A percentile compares a stretch with the other conserved stretches of the same genome.
phyloP scores from a whole-genome alignment of 495 filamentous ascomycete species.

The Talaromyces nanjingensis region DNA sequence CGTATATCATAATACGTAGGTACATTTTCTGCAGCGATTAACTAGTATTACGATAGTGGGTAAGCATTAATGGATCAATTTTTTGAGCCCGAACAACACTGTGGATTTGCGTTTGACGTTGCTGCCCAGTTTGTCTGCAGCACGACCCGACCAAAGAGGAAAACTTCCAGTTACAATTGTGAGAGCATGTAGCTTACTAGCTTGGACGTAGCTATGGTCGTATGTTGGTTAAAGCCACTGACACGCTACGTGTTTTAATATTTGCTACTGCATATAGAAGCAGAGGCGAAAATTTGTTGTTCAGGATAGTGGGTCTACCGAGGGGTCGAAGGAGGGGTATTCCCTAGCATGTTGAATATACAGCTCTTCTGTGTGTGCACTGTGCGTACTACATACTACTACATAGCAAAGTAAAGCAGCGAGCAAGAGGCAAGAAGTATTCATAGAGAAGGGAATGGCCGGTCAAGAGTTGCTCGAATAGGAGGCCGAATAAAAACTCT shows the following conservation, averaged over 20 bases:
- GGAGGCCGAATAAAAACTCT: background rate
- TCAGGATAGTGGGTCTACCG: background rate
- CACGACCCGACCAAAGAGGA: background rate
- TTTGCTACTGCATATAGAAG: background rate
- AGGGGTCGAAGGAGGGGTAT: slow-evolving; percentile 1
- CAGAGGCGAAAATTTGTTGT: background rate
- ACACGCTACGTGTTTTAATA: background rate
- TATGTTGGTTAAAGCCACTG: background rate
- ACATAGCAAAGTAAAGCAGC: background rate
- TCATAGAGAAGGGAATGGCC: no score
- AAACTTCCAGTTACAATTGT: background rate
- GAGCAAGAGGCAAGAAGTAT: background rate
- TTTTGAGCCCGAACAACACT: background rate
- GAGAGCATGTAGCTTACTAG: background rate
- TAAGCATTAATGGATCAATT: background rate
- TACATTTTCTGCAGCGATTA: background rate
- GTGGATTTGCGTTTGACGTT: background rate
- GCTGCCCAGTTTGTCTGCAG: slow-evolving; percentile 3
- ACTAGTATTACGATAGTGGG: background rate
- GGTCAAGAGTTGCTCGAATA: background rate
- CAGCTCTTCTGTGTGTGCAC: background rate
- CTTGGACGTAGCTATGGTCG: background rate
- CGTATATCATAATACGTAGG: background rate
- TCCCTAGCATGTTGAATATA: background rate
- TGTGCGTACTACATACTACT: background rate